phyloP scores from a whole-genome alignment of 2,329 filamentous ascomycete genomes.

The Zymoseptoria ardabiliae region DNA sequence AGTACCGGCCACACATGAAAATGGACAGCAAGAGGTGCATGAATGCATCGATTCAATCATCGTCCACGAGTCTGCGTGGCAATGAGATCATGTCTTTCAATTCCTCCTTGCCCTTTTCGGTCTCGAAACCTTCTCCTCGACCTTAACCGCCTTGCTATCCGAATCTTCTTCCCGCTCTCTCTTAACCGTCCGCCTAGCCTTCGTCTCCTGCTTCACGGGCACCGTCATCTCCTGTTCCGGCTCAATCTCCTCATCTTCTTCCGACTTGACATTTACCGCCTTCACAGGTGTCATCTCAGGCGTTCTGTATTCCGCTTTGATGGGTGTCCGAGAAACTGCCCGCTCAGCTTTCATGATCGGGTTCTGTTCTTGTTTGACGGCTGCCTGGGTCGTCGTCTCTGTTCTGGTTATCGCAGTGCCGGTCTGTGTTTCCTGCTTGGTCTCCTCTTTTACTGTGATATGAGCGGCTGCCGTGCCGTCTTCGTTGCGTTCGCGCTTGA shows the following conservation, averaged over 20 bases:
- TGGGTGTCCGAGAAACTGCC: background rate
- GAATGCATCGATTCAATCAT: background rate
- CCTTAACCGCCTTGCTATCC: constrained; percentile 33
- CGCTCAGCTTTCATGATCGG: background rate
- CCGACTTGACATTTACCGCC: constrained; percentile 31
- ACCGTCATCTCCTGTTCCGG: constrained; percentile 22
- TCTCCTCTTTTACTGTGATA: background rate
- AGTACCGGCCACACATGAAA: background rate
- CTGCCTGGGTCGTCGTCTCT: background rate
- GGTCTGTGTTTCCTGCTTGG: background rate
- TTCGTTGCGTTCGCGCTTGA: background rate
- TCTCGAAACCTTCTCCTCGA: constrained; percentile 32
- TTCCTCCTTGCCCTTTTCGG: constrained; percentile 31
- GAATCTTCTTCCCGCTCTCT: constrained; percentile 33
- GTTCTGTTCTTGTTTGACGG: background rate
- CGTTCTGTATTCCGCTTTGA: background rate
- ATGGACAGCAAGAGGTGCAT: background rate
- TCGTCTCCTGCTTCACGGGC: constrained; percentile 28
- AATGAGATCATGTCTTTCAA: constrained; percentile 3
- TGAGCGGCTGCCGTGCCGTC: background rate
- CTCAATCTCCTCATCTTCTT: constrained; percentile 25
- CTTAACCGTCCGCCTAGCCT: constrained; percentile 35
- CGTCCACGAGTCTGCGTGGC: background rate
- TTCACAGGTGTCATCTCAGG: constrained; percentile 27
- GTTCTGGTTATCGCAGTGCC: background rate